phyloP scores from a whole-genome alignment of 1,284 basidiomycete species.

The Taiwanofungus camphoratus region DNA sequence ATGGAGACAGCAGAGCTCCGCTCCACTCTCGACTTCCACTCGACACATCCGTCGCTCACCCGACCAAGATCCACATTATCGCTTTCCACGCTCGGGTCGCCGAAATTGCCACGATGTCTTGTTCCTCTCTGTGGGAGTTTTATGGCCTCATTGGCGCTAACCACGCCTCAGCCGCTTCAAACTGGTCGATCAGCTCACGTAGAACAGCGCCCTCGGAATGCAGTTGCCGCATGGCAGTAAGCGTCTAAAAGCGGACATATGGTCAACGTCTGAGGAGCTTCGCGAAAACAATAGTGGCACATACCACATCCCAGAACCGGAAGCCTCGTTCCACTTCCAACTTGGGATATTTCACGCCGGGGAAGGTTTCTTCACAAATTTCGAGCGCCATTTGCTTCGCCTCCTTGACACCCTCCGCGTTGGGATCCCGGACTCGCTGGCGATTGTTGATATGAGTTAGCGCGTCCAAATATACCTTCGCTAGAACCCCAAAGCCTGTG shows the following conservation, averaged over 20 bases:
- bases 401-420: slow-evolving; percentile 73
- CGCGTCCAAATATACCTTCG: slow-evolving; percentile 93
- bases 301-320: slow-evolving; percentile 96
- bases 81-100: slow-evolving; percentile 8
- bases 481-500: slow-evolving; percentile 95
- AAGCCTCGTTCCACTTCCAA: slow-evolving; percentile 92
- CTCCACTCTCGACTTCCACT: neutral
- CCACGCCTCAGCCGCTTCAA: slow-evolving; percentile 93
- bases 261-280: slow-evolving; percentile 9
- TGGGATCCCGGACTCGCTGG: slow-evolving; percentile 66
- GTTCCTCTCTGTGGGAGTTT: slow-evolving; percentile 21
- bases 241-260: slow-evolving; percentile 48
- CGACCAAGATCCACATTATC: slow-evolving; percentile 7
- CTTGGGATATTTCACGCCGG: slow-evolving; percentile 83
- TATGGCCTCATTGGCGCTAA: slow-evolving; percentile 85
- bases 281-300: slow-evolving; percentile 29
- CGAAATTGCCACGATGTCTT: slow-evolving; percentile 10
- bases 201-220: slow-evolving; percentile 78
- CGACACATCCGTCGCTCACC: neutral
- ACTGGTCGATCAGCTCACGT: slow-evolving; percentile 85
- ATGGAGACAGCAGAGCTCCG: slow-evolving; percentile 1
- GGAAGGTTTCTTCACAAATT: slow-evolving; percentile 92
- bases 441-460: slow-evolving; percentile 82
- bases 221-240: slow-evolving; percentile 84
- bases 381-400: slow-evolving; percentile 86